phyloP scores from a whole-genome alignment of 495 filamentous ascomycete genomes.

The Penicillium coprophilum region DNA sequence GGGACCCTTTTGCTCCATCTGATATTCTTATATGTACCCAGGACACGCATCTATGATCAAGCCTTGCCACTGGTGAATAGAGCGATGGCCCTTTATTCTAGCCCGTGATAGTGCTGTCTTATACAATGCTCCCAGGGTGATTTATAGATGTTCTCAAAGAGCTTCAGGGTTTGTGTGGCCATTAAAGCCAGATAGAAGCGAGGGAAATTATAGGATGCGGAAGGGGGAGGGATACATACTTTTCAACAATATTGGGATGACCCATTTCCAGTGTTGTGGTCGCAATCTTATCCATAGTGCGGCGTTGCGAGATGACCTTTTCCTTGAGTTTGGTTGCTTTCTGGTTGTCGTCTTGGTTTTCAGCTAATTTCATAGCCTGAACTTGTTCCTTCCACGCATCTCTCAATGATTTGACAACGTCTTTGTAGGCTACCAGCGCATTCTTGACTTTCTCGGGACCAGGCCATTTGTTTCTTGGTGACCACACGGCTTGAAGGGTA shows the following conservation, averaged over 20 bases:
- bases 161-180: slow-evolving; percentile 37
- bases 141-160: slow-evolving; percentile 39
- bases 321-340: slow-evolving; percentile 41
- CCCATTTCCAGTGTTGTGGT: slow-evolving; percentile 58
- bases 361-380: slow-evolving; percentile 56
- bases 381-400: slow-evolving; percentile 62
- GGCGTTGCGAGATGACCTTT: slow-evolving; percentile 57
- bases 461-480: slow-evolving; percentile 48
- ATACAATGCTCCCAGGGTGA: slow-evolving; percentile 26
- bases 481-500: slow-evolving; percentile 64
- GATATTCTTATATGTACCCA: neutral
- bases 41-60: neutral
- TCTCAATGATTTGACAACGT: slow-evolving; percentile 60
- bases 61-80: slow-evolving; percentile 2
- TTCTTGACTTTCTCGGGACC: slow-evolving; percentile 49
- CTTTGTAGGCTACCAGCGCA: slow-evolving; percentile 58
- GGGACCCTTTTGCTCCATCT: neutral
- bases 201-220: slow-evolving; percentile 8
- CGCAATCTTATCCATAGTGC: slow-evolving; percentile 60
- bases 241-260: slow-evolving; percentile 63
- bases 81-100: slow-evolving; percentile 28
- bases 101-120: slow-evolving; percentile 29
- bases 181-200: slow-evolving; percentile 23
- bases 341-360: slow-evolving; percentile 49
- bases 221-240: slow-evolving; percentile 48